Conservation (phyloP, 2,329 filamentous ascomycete genomes). For the Xylogone sp. region DNA sequence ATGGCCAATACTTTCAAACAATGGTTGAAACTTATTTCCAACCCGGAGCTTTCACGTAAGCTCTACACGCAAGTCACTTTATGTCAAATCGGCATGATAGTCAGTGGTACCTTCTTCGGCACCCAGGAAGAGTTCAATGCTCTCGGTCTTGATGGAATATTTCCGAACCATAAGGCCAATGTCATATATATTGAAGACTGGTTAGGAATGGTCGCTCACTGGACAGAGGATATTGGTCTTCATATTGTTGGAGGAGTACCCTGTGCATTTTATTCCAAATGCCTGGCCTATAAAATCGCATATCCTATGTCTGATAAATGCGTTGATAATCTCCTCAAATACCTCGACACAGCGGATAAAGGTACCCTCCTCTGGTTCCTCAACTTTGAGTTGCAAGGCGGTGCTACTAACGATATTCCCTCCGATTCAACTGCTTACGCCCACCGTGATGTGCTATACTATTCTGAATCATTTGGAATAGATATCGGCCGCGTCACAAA, state of each 20-base stretch:
- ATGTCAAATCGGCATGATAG: slow-evolving; percentile 48
- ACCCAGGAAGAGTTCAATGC: slow-evolving; percentile 51
- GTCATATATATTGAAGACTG: slow-evolving; percentile 56
- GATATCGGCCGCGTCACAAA: slow-evolving; percentile 41
- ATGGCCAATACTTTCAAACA: slow-evolving; percentile 47
- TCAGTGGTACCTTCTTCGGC: slow-evolving; percentile 60
- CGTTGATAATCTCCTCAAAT: slow-evolving; percentile 49
- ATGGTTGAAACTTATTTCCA: slow-evolving; percentile 55
- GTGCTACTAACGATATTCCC: slow-evolving; percentile 53
- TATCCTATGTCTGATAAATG: slow-evolving; percentile 42
- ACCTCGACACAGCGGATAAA: slow-evolving; percentile 44
- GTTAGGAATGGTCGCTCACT: slow-evolving; percentile 53
- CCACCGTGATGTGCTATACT: slow-evolving; percentile 61
- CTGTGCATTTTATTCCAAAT: slow-evolving; percentile 53
- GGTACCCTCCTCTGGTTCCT: slow-evolving; percentile 56
- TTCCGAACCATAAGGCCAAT: slow-evolving; percentile 38
- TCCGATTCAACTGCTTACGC: slow-evolving; percentile 56
- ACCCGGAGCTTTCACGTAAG: slow-evolving; percentile 52
- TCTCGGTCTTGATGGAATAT: slow-evolving; percentile 42
- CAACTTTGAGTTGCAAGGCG: slow-evolving; percentile 59
- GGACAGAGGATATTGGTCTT: slow-evolving; percentile 45
- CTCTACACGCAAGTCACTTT: slow-evolving; percentile 56
- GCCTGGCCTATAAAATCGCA: slow-evolving; percentile 47
- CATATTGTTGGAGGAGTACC: slow-evolving; percentile 27
- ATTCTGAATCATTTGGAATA: slow-evolving; percentile 59